Evolutionary conservation across 257 asterid genomes (phyloP).

Genomic region (Solanum ahanhuiri): DNA sequence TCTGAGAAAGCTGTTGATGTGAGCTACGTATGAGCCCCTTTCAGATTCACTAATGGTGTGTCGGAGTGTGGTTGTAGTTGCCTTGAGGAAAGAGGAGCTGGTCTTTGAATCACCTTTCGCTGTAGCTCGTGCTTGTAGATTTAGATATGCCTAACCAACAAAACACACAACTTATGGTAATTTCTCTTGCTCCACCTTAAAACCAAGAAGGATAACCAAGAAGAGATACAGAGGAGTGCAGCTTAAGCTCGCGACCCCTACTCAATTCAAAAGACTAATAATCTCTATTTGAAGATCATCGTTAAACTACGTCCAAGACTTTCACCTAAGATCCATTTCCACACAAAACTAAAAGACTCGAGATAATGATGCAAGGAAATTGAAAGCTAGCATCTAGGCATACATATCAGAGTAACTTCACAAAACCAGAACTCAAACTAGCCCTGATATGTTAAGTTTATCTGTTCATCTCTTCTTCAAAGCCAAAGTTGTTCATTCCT

Average conservation of each 20-base stretch:
- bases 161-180: background rate
- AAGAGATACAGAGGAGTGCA: background rate
- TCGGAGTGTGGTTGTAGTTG: conserved; percentile 53
- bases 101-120: conserved; percentile 42
- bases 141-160: conserved; percentile 44
- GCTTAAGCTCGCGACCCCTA: background rate
- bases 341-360: background rate
- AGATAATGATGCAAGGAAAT: background rate
- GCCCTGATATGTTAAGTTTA: background rate
- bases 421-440: background rate
- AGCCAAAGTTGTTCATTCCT: background rate
- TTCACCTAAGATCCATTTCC: background rate
- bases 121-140: conserved; percentile 55
- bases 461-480: background rate
- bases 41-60: conserved; percentile 56
- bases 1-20: conserved; percentile 50
- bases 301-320: background rate
- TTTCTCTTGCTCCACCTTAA: background rate
- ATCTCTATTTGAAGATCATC: background rate
- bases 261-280: background rate
- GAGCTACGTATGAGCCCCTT: conserved; percentile 35
- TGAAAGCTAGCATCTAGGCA: background rate
- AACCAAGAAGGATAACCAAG: background rate
- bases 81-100: conserved; percentile 48
- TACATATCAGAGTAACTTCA: background rate